Percentiles rank a stretch among this genome's conserved stretches.
Conservation (phyloP, 176 grass and related monocot species). For the Pontederia crassipes region DNA sequence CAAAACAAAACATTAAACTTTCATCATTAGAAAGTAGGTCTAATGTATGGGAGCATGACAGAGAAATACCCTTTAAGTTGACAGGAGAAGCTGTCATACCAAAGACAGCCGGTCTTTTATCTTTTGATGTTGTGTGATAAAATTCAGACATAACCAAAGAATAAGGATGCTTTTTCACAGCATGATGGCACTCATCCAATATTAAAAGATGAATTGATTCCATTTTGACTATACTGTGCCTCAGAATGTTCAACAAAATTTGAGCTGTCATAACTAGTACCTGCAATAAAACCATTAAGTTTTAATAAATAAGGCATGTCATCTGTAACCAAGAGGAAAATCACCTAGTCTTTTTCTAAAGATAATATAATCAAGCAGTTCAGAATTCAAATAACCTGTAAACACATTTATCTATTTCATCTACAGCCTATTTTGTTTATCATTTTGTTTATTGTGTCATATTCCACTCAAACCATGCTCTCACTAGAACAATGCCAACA, state of each 20-base stretch:
- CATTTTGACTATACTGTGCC: slow-evolving; percentile 99
- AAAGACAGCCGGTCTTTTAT: slow-evolving; percentile 85
- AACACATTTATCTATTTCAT: no score
- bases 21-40: not conserved
- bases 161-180: slow-evolving; percentile 99
- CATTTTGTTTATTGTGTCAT: no score
- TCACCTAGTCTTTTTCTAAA: not conserved
- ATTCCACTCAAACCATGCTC: no score
- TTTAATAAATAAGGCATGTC: slow-evolving; percentile 23
- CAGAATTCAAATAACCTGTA: no score
- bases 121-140: slow-evolving; percentile 88
- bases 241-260: slow-evolving; percentile 99
- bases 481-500: no score
- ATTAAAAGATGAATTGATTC: slow-evolving; percentile 97
- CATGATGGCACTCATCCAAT: slow-evolving; percentile 99
- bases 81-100: slow-evolving; percentile 99
- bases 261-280: slow-evolving; percentile 99
- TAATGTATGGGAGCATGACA: slow-evolving; percentile 11
- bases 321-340: slow-evolving; percentile 1
- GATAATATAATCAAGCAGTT: no score
- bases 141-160: slow-evolving; percentile 99
- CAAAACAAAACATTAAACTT: not conserved
- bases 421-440: no score
- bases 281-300: slow-evolving; percentile 38
- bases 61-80: slow-evolving; percentile 82